phyloP scores from a whole-genome alignment of 2,329 filamentous ascomycete species.

The Cordyceps cateniannulata region DNA sequence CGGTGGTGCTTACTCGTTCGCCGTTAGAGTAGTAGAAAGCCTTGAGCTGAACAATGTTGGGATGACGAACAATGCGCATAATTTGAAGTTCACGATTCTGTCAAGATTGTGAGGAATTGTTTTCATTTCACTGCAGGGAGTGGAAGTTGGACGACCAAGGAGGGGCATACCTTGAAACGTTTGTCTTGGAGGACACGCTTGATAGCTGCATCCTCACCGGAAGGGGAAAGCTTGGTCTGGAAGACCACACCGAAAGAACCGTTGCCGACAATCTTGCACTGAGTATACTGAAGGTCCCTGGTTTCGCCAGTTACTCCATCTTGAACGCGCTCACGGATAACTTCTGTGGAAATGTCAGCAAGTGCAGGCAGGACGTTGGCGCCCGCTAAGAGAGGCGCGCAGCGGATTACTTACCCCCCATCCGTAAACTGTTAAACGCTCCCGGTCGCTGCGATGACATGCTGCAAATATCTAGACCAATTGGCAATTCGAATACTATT shows the following conservation, averaged over 20 bases:
- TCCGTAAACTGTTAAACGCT: constrained; percentile 80
- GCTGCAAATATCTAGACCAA: constrained; percentile 16
- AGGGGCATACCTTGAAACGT: constrained; percentile 80
- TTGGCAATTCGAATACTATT: constrained; percentile 10
- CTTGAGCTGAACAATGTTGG: constrained; percentile 98
- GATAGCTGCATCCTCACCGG: constrained; percentile 96
- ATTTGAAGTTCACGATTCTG: constrained; percentile 99
- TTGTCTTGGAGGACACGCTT: constrained; percentile 99
- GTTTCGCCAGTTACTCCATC: constrained; percentile 96
- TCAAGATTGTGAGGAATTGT: constrained; percentile 16
- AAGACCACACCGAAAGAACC: constrained; percentile 98
- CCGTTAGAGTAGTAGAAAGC: constrained; percentile 99
- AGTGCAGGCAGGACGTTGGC: not conserved
- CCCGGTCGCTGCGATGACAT: constrained; percentile 93
- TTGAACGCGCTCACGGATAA: constrained; percentile 97
- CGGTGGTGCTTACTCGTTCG: constrained; percentile 66
- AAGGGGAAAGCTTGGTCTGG: constrained; percentile 97
- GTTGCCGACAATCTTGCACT: constrained; percentile 99
- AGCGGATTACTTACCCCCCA: constrained; percentile 69
- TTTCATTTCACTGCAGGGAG: not conserved
- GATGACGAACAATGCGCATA: constrained; percentile 98
- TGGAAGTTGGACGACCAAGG: not conserved
- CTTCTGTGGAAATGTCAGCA: constrained; percentile 54
- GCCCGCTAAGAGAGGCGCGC: not conserved
- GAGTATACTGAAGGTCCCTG: constrained; percentile 94